Percentiles rank a stretch among this genome's conserved stretches.
Evolutionary conservation across 2,329 filamentous ascomycete species (phyloP).

Genomic region (Epichloe gansuensis): DNA sequence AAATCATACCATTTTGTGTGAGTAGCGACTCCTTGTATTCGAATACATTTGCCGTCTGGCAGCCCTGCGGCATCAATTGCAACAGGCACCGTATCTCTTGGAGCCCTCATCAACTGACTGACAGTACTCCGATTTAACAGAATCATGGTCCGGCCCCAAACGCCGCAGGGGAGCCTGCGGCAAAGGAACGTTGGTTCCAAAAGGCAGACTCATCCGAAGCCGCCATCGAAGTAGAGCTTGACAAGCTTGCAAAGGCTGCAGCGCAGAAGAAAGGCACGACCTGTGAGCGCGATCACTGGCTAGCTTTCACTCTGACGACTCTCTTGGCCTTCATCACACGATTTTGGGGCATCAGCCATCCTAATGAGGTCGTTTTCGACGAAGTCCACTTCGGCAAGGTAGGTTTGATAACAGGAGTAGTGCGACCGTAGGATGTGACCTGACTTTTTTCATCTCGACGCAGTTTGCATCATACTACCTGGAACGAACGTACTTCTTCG

Average conservation of each 20-base stretch:
- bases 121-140: conserved; percentile 6
- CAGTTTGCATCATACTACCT: conserved; percentile 75
- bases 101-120: not conserved
- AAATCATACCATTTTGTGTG: not conserved
- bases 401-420: conserved; percentile 18
- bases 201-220: conserved; percentile 29
- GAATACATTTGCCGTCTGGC: not conserved
- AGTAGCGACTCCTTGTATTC: not conserved
- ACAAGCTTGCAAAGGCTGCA: conserved; percentile 33
- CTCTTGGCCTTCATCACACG: conserved; percentile 76
- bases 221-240: conserved; percentile 35
- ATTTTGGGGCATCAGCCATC: conserved; percentile 93
- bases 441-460: not conserved
- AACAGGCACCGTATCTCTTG: not conserved
- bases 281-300: conserved; percentile 74
- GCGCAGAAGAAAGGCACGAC: conserved; percentile 23
- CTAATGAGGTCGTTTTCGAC: conserved; percentile 94
- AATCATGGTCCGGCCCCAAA: conserved; percentile 35
- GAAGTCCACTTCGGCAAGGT: conserved; percentile 99
- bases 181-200: conserved; percentile 44
- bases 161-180: conserved; percentile 46
- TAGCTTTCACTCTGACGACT: conserved; percentile 68
- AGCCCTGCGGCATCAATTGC: not conserved
- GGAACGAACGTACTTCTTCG: conserved; percentile 97
- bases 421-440: not conserved